Evolutionary conservation across 164 flowering plant species (phyloP).

Genomic region (Annona cherimola): DNA sequence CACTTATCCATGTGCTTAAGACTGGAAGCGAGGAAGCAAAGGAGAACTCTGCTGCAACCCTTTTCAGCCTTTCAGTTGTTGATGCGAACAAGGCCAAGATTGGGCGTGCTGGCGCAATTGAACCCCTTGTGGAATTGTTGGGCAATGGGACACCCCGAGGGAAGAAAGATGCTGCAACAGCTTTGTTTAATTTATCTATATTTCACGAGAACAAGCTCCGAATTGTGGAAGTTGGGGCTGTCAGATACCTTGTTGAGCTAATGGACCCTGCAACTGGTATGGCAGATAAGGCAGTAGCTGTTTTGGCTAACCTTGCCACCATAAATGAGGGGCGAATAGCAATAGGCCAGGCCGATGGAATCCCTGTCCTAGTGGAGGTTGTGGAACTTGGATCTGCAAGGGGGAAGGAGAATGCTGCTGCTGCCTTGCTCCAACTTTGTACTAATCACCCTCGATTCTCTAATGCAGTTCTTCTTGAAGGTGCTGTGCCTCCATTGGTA

Average conservation of each 20-base stretch:
- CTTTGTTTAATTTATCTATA: slow-evolving; percentile 80
- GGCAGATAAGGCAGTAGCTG: slow-evolving; percentile 92
- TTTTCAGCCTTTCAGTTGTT: slow-evolving; percentile 83
- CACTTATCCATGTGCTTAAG: slow-evolving; percentile 73
- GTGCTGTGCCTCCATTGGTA: slow-evolving; percentile 22
- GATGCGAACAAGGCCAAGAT: slow-evolving; percentile 88
- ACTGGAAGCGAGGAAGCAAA: slow-evolving; percentile 86
- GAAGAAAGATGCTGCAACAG: slow-evolving; percentile 96
- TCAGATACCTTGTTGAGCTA: slow-evolving; percentile 55
- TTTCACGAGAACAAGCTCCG: slow-evolving; percentile 90
- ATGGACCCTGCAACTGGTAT: slow-evolving; percentile 86
- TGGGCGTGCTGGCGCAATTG: slow-evolving; percentile 88
- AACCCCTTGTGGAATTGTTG: slow-evolving; percentile 66
- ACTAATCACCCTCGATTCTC: slow-evolving; percentile 14
- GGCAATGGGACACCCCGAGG: slow-evolving; percentile 94
- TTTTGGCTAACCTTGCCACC: slow-evolving; percentile 73
- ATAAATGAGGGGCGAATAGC: slow-evolving; percentile 78
- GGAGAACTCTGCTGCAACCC: slow-evolving; percentile 96
- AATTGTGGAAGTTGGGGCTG: slow-evolving; percentile 84
- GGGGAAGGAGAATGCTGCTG: slow-evolving; percentile 85
- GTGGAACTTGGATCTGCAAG: slow-evolving; percentile 75
- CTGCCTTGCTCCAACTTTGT: slow-evolving; percentile 30
- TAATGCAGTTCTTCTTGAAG: slow-evolving; percentile 20
- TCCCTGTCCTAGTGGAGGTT: slow-evolving; percentile 68
- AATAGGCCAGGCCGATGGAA: slow-evolving; percentile 62